phyloP scores from a whole-genome alignment of 1,139 yeast genomes.

The Komagataea norvegica region DNA sequence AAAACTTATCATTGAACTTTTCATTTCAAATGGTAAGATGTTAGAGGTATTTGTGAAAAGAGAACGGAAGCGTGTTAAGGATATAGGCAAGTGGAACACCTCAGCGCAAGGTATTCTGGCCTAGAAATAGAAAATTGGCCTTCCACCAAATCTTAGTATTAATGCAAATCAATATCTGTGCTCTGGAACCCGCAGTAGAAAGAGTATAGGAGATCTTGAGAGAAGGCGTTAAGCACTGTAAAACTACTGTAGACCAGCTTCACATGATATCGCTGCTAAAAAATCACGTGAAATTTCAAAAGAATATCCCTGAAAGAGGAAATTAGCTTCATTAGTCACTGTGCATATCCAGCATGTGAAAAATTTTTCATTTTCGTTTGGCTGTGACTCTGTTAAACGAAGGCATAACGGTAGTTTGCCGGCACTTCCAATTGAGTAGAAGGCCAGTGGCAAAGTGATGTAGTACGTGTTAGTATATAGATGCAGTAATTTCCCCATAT shows the following conservation, averaged over 20 bases:
- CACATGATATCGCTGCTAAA: no score
- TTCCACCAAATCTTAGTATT: no score
- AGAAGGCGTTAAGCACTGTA: no score
- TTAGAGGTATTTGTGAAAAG: constrained; percentile 49
- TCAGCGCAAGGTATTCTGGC: no score
- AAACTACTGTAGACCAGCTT: no score
- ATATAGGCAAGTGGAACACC: constrained; percentile 4
- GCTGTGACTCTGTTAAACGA: constrained; percentile 5
- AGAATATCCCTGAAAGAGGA: constrained; percentile 1
- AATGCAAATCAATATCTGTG: no score
- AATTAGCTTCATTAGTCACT: neutral
- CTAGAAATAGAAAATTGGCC: no score
- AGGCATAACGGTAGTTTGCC: neutral
- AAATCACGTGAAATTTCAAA: constrained; percentile 3
- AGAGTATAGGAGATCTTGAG: no score
- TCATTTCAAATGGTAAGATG: constrained; percentile 46
- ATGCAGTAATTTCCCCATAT: no score
- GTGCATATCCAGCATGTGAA: constrained; percentile 5
- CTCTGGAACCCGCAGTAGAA: no score
- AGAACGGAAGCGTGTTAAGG: constrained; percentile 33
- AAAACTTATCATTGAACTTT: constrained; percentile 64
- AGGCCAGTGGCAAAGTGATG: no score
- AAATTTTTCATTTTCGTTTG: constrained; percentile 2
- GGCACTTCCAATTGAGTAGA: neutral
- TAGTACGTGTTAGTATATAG: no score